phyloP scores from a whole-genome alignment of 345 rosid species.

The Syzygium aqueum region DNA sequence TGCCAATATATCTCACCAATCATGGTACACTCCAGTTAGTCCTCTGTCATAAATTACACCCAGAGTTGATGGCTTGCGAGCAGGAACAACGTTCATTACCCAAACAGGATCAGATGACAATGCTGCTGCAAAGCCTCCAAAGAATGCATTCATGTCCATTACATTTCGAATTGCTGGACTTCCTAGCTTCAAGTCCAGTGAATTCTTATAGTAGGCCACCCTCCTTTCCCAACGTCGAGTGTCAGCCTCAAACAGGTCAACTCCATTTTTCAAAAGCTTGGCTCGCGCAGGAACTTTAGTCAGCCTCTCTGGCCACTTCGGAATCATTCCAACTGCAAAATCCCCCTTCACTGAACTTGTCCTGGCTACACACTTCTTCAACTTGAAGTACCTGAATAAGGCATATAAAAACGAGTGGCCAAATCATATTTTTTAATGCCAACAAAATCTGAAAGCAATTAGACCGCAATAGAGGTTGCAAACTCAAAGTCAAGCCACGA shows the following conservation, averaged over 20 bases:
- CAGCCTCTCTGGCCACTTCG: constrained; percentile 83
- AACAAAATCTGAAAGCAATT: background rate
- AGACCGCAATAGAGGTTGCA: background rate
- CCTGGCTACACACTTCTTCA: constrained; percentile 69
- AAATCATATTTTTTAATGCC: background rate
- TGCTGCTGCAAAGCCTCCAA: constrained; percentile 94
- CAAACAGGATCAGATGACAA: constrained; percentile 72
- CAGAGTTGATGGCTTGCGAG: constrained; percentile 69
- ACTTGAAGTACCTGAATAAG: constrained; percentile 63
- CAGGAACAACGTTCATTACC: constrained; percentile 95
- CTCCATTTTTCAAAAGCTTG: constrained; percentile 61
- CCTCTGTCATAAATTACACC: constrained; percentile 79
- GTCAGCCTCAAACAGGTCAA: constrained; percentile 88
- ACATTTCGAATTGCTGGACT: constrained; percentile 67
- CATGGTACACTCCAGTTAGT: constrained; percentile 66
- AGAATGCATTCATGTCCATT: constrained; percentile 95
- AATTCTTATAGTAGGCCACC: constrained; percentile 68
- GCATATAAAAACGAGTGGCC: background rate
- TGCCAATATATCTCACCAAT: constrained; percentile 8
- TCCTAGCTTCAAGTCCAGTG: constrained; percentile 61
- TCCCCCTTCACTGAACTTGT: constrained; percentile 50
- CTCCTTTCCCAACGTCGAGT: constrained; percentile 85
- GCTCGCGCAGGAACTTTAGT: constrained; percentile 66
- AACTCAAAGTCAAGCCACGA: background rate
- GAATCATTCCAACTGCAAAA: constrained; percentile 56